Evolutionary conservation across 2,329 filamentous ascomycete genomes (phyloP).

Genomic region (Scedosporium apiospermum): DNA sequence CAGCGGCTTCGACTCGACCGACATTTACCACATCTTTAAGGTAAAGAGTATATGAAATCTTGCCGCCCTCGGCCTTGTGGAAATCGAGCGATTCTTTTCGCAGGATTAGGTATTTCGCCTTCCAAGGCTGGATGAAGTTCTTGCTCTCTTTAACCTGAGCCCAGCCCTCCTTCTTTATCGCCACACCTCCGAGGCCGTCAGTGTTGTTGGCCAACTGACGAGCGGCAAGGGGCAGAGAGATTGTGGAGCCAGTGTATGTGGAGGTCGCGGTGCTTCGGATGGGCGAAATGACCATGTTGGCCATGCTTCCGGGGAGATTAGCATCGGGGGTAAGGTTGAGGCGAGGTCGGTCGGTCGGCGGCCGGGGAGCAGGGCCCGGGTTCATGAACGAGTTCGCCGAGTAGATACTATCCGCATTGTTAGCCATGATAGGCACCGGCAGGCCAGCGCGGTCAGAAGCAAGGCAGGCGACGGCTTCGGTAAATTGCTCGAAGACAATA

Average conservation of each 20-base stretch:
- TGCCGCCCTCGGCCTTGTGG: slow-evolving; percentile 81
- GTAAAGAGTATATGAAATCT: slow-evolving; percentile 75
- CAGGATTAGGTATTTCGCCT: slow-evolving; percentile 83
- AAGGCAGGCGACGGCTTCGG: not conserved
- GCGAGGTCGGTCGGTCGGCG: slow-evolving; percentile 74
- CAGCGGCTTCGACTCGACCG: slow-evolving; percentile 80
- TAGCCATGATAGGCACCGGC: slow-evolving; percentile 15
- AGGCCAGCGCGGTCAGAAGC: slow-evolving; percentile 4
- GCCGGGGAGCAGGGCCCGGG: slow-evolving; percentile 85
- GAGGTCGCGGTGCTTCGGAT: slow-evolving; percentile 57
- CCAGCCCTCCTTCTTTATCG: slow-evolving; percentile 72
- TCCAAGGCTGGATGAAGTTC: slow-evolving; percentile 77
- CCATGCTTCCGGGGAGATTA: slow-evolving; percentile 69
- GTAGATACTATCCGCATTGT: slow-evolving; percentile 38
- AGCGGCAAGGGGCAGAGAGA: slow-evolving; percentile 58
- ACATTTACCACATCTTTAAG: slow-evolving; percentile 86
- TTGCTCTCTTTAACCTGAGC: slow-evolving; percentile 85
- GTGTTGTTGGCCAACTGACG: slow-evolving; percentile 49
- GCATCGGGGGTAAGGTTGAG: slow-evolving; percentile 70
- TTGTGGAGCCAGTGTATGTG: slow-evolving; percentile 62
- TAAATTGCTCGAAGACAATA: not conserved
- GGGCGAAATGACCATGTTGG: slow-evolving; percentile 66
- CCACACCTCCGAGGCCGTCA: slow-evolving; percentile 57
- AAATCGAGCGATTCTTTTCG: slow-evolving; percentile 92
- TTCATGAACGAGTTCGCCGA: slow-evolving; percentile 78